Conservation (phyloP, 805 yeast genomes). For the Wickerhamiella domercqiae region DNA sequence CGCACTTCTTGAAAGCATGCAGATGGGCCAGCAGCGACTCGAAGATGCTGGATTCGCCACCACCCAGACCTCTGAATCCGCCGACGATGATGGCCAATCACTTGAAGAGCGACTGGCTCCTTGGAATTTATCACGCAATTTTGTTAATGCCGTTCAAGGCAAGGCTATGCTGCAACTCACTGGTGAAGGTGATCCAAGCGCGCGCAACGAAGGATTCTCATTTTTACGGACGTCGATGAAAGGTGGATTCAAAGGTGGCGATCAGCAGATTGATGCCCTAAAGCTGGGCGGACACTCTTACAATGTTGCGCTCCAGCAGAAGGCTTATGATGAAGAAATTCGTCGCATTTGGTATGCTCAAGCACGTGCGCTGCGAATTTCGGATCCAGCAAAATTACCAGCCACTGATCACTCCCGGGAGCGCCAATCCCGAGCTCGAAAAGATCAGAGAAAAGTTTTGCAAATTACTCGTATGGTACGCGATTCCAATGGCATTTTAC, state of each 20-base stretch:
- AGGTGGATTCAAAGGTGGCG: slow-evolving; percentile 55
- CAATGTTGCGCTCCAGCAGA: slow-evolving; percentile 74
- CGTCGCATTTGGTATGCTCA: slow-evolving; percentile 82
- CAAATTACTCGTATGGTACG: slow-evolving; percentile 64
- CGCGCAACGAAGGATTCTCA: slow-evolving; percentile 78
- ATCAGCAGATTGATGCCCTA: slow-evolving; percentile 10
- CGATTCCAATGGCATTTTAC: slow-evolving; percentile 75
- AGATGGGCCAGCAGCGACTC: slow-evolving; percentile 73
- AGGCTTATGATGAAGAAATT: slow-evolving; percentile 82
- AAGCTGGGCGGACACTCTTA: slow-evolving; percentile 52
- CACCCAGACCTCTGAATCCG: slow-evolving; percentile 29
- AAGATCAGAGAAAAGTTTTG: slow-evolving; percentile 28
- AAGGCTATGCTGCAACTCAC: slow-evolving; percentile 91
- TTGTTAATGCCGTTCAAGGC: slow-evolving; percentile 86
- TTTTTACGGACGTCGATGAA: slow-evolving; percentile 86
- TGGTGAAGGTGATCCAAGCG: slow-evolving; percentile 92
- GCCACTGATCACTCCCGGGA: slow-evolving; percentile 16
- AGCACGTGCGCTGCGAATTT: slow-evolving; percentile 38
- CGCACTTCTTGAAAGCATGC: slow-evolving; percentile 77
- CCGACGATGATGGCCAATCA: slow-evolving; percentile 32
- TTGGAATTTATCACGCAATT: slow-evolving; percentile 87
- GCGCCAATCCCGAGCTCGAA: slow-evolving; percentile 14
- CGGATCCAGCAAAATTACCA: slow-evolving; percentile 20
- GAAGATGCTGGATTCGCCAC: slow-evolving; percentile 58
- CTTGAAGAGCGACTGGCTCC: slow-evolving; percentile 79